phyloP scores from a whole-genome alignment of 225 moss, liverwort and hornwort species.

The Anthoceros angustus region DNA sequence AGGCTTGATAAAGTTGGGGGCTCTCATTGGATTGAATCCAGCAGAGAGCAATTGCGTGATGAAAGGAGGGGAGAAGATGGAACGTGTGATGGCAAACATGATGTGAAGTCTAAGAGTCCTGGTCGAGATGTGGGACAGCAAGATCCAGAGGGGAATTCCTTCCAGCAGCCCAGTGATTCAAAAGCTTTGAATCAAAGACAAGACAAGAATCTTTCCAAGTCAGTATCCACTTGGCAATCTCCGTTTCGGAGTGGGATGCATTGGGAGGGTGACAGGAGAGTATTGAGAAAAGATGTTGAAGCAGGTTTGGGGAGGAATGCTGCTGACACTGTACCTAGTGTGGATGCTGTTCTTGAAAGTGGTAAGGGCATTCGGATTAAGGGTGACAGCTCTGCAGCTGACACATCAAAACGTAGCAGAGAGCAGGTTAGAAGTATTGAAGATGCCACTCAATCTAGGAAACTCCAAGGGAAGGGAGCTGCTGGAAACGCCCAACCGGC shows the following conservation, averaged over 20 bases:
- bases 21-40: constrained; percentile 30
- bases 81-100: constrained; percentile 16
- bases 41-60: constrained; percentile 10
- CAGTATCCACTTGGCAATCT: constrained; percentile 10
- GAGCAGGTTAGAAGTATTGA: neutral
- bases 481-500: constrained; percentile 15
- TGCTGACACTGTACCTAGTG: neutral
- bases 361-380: neutral
- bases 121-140: constrained; percentile 26
- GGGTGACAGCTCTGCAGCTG: neutral
- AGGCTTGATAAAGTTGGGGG: constrained; percentile 48
- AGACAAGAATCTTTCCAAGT: constrained; percentile 19
- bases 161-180: constrained; percentile 13
- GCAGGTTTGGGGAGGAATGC: neutral
- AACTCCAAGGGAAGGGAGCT: constrained; percentile 15
- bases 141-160: constrained; percentile 22
- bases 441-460: constrained; percentile 1
- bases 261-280: neutral
- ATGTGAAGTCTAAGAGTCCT: constrained; percentile 13
- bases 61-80: constrained; percentile 24
- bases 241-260: constrained; percentile 7
- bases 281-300: neutral
- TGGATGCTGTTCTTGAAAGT: neutral
- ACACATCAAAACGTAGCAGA: neutral
- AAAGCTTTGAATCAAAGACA: constrained; percentile 8